phyloP scores from a whole-genome alignment of 208 protist species.

The Acanthamoeba triangularis region DNA sequence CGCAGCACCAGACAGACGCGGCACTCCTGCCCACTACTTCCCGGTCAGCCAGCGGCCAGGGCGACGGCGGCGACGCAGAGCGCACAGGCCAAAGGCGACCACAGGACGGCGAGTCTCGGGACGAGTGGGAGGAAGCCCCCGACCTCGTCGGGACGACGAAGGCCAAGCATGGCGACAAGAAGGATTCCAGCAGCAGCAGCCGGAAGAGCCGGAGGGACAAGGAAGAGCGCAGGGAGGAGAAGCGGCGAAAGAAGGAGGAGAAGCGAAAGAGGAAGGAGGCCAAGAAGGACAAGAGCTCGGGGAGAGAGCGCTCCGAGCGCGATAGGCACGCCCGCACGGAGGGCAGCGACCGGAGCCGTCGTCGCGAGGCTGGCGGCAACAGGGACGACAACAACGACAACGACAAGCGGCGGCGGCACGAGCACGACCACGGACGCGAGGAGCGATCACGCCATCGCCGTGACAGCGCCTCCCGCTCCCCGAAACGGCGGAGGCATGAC shows the following conservation, averaged over 20 bases:
- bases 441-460: neutral
- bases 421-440: neutral
- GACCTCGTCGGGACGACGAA: too few relatives aligned
- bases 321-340: neutral
- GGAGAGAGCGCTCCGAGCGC: neutral
- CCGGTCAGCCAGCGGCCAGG: neutral
- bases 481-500: neutral
- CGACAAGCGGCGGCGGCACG: neutral
- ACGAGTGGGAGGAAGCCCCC: too few relatives aligned
- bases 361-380: neutral
- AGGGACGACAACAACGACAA: neutral
- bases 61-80: too few relatives aligned
- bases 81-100: too few relatives aligned
- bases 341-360: neutral
- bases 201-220: neutral
- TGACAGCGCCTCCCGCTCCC: neutral
- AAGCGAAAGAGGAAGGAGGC: neutral
- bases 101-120: too few relatives aligned
- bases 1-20: neutral
- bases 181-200: too few relatives aligned
- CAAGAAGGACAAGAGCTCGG: neutral
- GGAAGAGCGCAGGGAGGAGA: neutral
- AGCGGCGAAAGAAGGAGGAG: neutral
- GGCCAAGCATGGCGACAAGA: too few relatives aligned
- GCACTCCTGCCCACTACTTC: neutral